phyloP scores from a whole-genome alignment of 2,329 filamentous ascomycete species.

The Aspergillus sp. region DNA sequence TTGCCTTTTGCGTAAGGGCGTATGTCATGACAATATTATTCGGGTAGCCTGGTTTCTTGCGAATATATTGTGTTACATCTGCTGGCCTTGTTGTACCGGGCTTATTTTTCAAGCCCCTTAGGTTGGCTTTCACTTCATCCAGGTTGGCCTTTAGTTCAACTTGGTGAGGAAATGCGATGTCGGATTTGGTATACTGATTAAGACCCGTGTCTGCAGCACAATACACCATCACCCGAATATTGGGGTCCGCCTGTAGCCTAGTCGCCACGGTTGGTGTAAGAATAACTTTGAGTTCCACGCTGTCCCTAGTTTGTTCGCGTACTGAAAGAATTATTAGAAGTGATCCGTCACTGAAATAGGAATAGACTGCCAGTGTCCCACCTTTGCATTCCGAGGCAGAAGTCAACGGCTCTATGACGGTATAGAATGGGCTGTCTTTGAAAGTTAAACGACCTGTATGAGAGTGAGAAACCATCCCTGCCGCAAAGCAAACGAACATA shows the following conservation, averaged over 20 bases:
- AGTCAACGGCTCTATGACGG: slow-evolving; percentile 66
- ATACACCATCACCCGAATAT: slow-evolving; percentile 76
- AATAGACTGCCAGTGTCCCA: slow-evolving; percentile 39
- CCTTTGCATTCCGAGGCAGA: slow-evolving; percentile 70
- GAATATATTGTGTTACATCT: slow-evolving; percentile 78
- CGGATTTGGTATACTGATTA: slow-evolving; percentile 59
- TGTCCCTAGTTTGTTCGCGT: slow-evolving; percentile 61
- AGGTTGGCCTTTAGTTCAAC: slow-evolving; percentile 89
- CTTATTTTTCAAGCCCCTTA: slow-evolving; percentile 93
- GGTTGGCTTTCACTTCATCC: slow-evolving; percentile 86
- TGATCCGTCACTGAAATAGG: slow-evolving; percentile 22
- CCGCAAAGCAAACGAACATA: neutral
- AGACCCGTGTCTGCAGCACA: slow-evolving; percentile 67
- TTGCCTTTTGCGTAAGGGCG: slow-evolving; percentile 83
- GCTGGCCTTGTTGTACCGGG: slow-evolving; percentile 91
- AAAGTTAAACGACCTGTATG: slow-evolving; percentile 54
- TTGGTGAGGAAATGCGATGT: slow-evolving; percentile 88
- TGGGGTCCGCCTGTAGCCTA: slow-evolving; percentile 61
- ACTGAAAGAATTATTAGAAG: slow-evolving; percentile 41
- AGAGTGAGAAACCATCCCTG: slow-evolving; percentile 34
- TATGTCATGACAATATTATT: slow-evolving; percentile 88
- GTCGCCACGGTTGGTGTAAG: slow-evolving; percentile 57
- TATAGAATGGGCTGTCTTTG: slow-evolving; percentile 85
- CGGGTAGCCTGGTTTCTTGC: slow-evolving; percentile 65
- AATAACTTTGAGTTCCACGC: slow-evolving; percentile 59